Percentiles rank a stretch among this genome's conserved stretches.
These are phyloP conservation scores for Vitis vinifera DNA, from an alignment of 164 flowering plant species.

Conservation along the genomic window DNA sequence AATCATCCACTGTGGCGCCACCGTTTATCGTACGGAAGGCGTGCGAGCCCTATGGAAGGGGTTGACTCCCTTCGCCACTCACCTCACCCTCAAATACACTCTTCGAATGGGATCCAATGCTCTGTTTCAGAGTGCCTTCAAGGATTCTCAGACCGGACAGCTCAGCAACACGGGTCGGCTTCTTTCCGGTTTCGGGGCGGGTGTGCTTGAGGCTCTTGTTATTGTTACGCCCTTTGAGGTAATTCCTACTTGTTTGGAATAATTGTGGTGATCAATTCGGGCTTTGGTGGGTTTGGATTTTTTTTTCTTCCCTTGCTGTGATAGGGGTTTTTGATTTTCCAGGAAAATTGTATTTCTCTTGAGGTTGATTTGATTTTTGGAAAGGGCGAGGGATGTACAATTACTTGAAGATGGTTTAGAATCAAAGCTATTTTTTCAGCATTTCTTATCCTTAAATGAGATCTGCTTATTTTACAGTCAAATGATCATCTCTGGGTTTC, in stretches of 20 bases:
- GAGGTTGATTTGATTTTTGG: too few relatives aligned
- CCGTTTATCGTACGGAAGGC: slow-evolving; percentile 63
- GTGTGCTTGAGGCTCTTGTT: slow-evolving; percentile 89
- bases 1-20: slow-evolving; percentile 82
- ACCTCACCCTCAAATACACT: slow-evolving; percentile 84
- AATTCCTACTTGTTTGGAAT: not conserved
- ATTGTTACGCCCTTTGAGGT: slow-evolving; percentile 99
- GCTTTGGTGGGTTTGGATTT: not conserved
- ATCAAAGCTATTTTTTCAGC: too few relatives aligned
- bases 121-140: slow-evolving; percentile 70
- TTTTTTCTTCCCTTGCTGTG: not conserved
- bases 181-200: slow-evolving; percentile 87
- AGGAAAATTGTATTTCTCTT: too few relatives aligned
- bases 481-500: too few relatives aligned
- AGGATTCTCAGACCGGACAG: slow-evolving; percentile 71
- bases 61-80: slow-evolving; percentile 93
- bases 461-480: too few relatives aligned
- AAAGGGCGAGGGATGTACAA: too few relatives aligned
- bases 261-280: too few relatives aligned
- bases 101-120: slow-evolving; percentile 98
- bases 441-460: too few relatives aligned
- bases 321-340: too few relatives aligned
- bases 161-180: slow-evolving; percentile 61
- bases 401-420: too few relatives aligned
- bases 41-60: slow-evolving; percentile 98